A percentile compares a stretch with the other conserved stretches of the same genome.
phyloP scores from a whole-genome alignment of 768 basidiomycete genomes.

The Hirschioporus abietinus region DNA sequence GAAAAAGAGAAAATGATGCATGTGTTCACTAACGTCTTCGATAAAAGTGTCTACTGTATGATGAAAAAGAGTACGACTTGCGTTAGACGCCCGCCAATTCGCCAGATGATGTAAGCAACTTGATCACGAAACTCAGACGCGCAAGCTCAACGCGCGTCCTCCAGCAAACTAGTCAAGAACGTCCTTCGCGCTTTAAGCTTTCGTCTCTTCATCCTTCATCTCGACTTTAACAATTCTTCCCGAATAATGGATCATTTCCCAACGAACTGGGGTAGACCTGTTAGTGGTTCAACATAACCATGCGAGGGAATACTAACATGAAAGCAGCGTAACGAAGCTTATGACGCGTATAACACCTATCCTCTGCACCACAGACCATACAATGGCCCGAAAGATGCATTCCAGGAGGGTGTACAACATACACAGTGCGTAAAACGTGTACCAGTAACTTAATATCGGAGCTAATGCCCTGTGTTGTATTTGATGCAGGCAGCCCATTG shows the following conservation, averaged over 20 bases:
- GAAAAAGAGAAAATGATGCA: no score
- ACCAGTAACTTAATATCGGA: not conserved
- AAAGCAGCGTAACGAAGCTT: conserved; percentile 61
- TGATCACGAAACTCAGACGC: not conserved
- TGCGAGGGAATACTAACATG: conserved; percentile 4
- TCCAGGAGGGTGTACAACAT: conserved; percentile 62
- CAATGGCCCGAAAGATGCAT: conserved; percentile 46
- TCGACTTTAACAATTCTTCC: not conserved
- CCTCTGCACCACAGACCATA: conserved; percentile 61
- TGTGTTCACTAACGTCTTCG: no score
- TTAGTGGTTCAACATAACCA: conserved; percentile 28
- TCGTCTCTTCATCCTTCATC: not conserved
- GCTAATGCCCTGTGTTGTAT: conserved; percentile 1
- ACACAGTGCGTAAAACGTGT: conserved; percentile 57
- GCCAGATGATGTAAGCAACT: not conserved
- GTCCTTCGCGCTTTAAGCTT: not conserved
- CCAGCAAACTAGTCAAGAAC: no score
- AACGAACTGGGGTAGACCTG: conserved; percentile 78
- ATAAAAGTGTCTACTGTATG: no score
- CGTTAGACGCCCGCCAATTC: not conserved
- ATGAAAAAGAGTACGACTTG: no score
- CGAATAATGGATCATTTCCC: conserved; percentile 74
- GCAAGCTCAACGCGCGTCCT: not conserved
- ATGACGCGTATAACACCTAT: conserved; percentile 74
- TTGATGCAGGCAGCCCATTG: conserved; percentile 73